phyloP scores from a whole-genome alignment of 78 protist species.

The Acrasis kona region DNA sequence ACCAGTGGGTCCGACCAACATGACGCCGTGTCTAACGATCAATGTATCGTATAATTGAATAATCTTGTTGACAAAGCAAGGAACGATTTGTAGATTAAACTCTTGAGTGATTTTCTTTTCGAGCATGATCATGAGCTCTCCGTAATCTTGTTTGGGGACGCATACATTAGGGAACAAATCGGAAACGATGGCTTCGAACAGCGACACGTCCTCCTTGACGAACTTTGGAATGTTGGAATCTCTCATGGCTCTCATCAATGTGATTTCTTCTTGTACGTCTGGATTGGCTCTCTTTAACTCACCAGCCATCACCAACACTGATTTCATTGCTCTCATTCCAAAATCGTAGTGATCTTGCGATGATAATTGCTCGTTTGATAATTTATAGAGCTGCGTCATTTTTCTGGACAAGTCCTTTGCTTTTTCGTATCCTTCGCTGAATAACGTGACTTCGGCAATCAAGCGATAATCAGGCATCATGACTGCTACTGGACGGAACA shows the following conservation, averaged over 20 bases:
- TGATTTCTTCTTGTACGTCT: conserved; percentile 52
- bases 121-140: conserved; percentile 38
- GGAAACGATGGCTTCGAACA: conserved; percentile 60
- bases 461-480: conserved; percentile 67
- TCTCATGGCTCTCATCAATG: conserved; percentile 64
- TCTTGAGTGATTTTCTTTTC: neutral
- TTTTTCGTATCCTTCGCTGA: conserved; percentile 64
- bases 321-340: conserved; percentile 72
- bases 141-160: conserved; percentile 51
- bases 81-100: conserved; percentile 3
- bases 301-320: conserved; percentile 63
- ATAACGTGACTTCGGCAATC: conserved; percentile 66
- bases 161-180: conserved; percentile 73
- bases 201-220: conserved; percentile 64
- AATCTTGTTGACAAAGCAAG: conserved; percentile 18
- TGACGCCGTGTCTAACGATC: conserved; percentile 65
- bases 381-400: conserved; percentile 64
- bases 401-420: conserved; percentile 44
- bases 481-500: conserved; percentile 75
- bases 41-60: conserved; percentile 65
- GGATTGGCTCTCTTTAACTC: conserved; percentile 45
- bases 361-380: conserved; percentile 61
- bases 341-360: conserved; percentile 79
- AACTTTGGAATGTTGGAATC: conserved; percentile 80
- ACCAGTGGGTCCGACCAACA: conserved; percentile 73